A percentile compares a stretch with the other conserved stretches of the same genome.
Evolutionary conservation across 2,329 filamentous ascomycete species (phyloP).

Genomic region (Aspergillus aculeatus): DNA sequence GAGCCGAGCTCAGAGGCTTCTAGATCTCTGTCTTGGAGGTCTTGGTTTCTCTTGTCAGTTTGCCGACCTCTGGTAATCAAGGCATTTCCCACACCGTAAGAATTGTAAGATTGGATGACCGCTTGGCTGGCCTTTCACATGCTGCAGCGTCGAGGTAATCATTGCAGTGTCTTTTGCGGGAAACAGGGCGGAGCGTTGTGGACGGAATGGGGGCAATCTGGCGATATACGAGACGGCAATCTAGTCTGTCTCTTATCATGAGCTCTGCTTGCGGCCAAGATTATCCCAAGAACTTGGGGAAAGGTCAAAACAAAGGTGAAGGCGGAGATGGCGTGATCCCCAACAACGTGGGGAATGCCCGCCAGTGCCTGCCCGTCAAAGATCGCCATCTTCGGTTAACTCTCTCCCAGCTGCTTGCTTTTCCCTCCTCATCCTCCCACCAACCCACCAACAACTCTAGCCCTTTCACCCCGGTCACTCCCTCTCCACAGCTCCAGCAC

Average conservation of each 20-base stretch:
- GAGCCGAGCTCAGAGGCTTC: neutral
- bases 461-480: no score
- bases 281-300: neutral
- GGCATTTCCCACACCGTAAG: neutral
- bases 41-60: neutral
- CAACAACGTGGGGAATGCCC: neutral
- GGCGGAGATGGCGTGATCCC: neutral
- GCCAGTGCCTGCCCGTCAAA: neutral
- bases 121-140: neutral
- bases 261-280: neutral
- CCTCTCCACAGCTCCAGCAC: neutral
- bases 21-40: neutral
- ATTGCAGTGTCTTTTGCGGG: neutral
- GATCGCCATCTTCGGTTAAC: neutral
- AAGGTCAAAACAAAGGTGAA: neutral
- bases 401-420: neutral
- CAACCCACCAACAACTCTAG: no score
- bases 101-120: neutral
- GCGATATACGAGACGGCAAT: neutral
- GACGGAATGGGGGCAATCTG: neutral
- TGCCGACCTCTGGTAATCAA: neutral
- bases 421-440: neutral
- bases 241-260: neutral
- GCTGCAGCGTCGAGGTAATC: neutral
- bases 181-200: neutral